Base-by-base conservation (phyloP, 352 stramenopile genomes). In the Pythium insidiosum region DNA sequence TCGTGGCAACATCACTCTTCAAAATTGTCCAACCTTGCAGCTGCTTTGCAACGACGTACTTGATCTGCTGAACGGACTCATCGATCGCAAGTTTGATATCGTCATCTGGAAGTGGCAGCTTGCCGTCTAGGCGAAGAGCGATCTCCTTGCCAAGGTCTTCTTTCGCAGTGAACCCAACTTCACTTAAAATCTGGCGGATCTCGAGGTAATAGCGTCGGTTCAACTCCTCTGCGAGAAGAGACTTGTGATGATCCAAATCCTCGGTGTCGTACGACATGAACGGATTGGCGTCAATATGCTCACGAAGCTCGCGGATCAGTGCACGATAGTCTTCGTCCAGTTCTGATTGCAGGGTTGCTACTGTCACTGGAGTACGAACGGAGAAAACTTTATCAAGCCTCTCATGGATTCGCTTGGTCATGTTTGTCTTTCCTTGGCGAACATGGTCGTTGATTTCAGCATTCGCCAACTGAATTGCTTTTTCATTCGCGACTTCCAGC, bases 121-220 rank as follows among this genome's bases (percentile, higher is more conserved):
- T 88, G 1, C 71, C 74, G 38, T 90, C 72, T 22, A 90, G 53
- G n/a, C 53, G 65, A 13, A 67, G 61, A 31, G 58, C 61, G 16
- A 86, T 50, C 47, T 89, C 73, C 35, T 79, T 84, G 11, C 54
- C 59, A 36, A 90, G 50, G 23, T 86, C 68, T 43, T 88, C 70
- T 15, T 74, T 69, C 19, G 70, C 73, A 4, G 58, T 61, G 36
- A 65, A 87, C 22, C 68, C 76, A 5, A 81, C 60, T 21, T 90
- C 74, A 36, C 68, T 84, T 29, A 90, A 26, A 37, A 90, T 82
- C 25, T 88, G 77, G 1, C 70, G 72, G 43, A 90, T 80, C 46
- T 90, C 77, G 19, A 88, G 65, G 38, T 83, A 73, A 43, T 90
- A 90, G 2, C 74, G 74, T 16, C 77, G 66, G 38, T 81, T 85